Base-by-base conservation (phyloP, 2,329 filamentous ascomycete genomes). In the Saccharata proteae region DNA sequence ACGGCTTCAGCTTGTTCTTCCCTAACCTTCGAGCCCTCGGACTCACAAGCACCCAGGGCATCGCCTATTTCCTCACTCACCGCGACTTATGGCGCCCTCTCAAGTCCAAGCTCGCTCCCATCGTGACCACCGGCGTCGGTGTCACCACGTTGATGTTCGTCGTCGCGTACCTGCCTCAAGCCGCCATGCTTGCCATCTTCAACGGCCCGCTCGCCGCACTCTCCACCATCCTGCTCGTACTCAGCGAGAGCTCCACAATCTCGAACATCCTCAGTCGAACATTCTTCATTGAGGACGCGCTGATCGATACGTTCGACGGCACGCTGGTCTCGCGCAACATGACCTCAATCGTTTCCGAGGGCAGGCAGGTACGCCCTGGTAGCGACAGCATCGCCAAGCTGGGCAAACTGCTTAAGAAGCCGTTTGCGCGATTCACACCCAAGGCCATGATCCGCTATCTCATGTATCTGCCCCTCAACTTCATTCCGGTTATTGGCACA, bases 231-330 rank as follows among this genome's bases (percentile, higher is more conserved):
- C 58, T 85, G 6, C 66, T 86, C 13, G 72, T 83, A 4, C 53
- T 59, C 20, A 62, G 59, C 39, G 64, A 68, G 42, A 57, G 55
- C 39, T 63, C 59, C 24, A 65, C 64, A 11, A 54, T 67, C 32
- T 63, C 63, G 43, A 63, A 58, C 35, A 50, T 72, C 18, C 49
- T 77, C n/a, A 64, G 67, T 26, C 74, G 77, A 44, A 77, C 71
- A 24, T 88, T 84, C 50, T 58, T 93, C 21, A 71, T 93, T 26
- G 75, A 82, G 41, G 83, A 92, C 39, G 80, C 83, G 0, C 64
- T 94, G 19, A 65, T 90, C 16, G 85, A 94, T 52, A 88, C 82
- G 0, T 94, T 94, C 51, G 88, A 94, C 49, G 84, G 80, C 12
- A 67, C 64, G 0, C 60, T 79, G 3, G 43, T 78, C 3, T 60